Percentiles rank a stretch among this genome's conserved stretches.
Conservation (phyloP, 345 rosid genomes). For the Eucalyptus guilfoylei region DNA sequence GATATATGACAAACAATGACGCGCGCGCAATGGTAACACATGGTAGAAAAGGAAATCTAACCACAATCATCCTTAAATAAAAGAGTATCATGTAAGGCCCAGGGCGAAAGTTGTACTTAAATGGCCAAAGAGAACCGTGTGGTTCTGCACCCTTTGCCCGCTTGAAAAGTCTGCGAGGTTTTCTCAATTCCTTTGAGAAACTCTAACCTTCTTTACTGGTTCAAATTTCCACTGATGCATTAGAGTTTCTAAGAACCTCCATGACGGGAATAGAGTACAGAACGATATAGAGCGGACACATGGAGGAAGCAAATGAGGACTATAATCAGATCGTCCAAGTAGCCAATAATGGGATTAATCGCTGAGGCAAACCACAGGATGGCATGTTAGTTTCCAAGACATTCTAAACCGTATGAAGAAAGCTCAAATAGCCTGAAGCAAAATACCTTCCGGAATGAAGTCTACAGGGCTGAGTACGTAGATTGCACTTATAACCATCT, state of each 20-base stretch:
- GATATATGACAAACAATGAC: not conserved
- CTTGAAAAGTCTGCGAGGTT: not conserved
- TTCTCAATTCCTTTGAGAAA: not conserved
- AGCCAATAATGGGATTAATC: constrained; percentile 62
- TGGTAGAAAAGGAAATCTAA: not conserved
- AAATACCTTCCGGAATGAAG: constrained; percentile 80
- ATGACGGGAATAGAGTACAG: constrained; percentile 69
- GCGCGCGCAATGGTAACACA: not conserved
- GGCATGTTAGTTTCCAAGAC: not conserved
- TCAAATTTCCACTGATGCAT: not conserved
- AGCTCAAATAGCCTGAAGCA: not conserved
- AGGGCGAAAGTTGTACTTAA: not conserved
- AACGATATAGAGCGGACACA: constrained; percentile 77
- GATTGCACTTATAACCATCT: constrained; percentile 55
- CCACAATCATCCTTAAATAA: not conserved
- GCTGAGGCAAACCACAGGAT: constrained; percentile 15
- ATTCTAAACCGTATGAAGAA: not conserved
- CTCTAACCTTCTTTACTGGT: not conserved
- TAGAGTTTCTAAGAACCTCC: constrained; percentile 35
- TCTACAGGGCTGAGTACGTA: constrained; percentile 86
- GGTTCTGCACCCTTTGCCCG: not conserved
- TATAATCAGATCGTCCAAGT: constrained; percentile 69
- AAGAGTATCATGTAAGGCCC: not conserved
- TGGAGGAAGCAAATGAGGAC: constrained; percentile 61
- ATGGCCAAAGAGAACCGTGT: not conserved